A percentile compares a stretch with the other conserved stretches of the same genome.
Evolutionary conservation across 1,139 yeast genomes (phyloP).

Genomic region (Tardiomyces digboiensis): DNA sequence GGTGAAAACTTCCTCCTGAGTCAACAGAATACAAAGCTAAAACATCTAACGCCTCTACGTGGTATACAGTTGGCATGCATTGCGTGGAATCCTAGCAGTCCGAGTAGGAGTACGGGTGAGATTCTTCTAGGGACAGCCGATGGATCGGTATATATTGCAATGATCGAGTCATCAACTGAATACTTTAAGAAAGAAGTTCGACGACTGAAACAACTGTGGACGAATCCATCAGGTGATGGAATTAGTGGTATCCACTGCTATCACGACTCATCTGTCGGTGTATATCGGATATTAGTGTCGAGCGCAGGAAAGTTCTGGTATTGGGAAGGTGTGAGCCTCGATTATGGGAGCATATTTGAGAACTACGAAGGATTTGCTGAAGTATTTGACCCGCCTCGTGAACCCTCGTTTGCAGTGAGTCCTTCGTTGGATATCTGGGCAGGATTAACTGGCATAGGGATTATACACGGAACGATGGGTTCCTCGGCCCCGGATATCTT

Average conservation of each 20-base stretch:
- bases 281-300: slow-evolving; percentile 23
- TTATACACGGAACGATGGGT: slow-evolving; percentile 31
- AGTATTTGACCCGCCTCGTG: slow-evolving; percentile 15
- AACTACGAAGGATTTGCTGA: slow-evolving; percentile 16
- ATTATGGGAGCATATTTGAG: slow-evolving; percentile 1
- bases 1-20: slow-evolving; percentile 39
- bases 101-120: slow-evolving; percentile 34
- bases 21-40: slow-evolving; percentile 28
- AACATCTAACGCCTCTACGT: slow-evolving; percentile 33
- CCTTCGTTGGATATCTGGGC: slow-evolving; percentile 27
- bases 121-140: slow-evolving; percentile 39
- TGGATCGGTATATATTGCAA: slow-evolving; percentile 38
- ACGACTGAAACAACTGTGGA: slow-evolving; percentile 32
- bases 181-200: slow-evolving; percentile 34
- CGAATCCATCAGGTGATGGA: slow-evolving; percentile 18
- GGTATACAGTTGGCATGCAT: slow-evolving; percentile 33
- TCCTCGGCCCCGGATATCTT: slow-evolving; percentile 6
- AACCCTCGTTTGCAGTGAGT: slow-evolving; percentile 11
- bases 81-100: slow-evolving; percentile 34
- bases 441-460: slow-evolving; percentile 38
- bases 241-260: slow-evolving; percentile 29
- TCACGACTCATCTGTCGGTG: slow-evolving; percentile 8
- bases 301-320: slow-evolving; percentile 32
- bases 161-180: slow-evolving; percentile 36
- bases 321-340: slow-evolving; percentile 23